Conservation (phyloP, 176 grass and related monocot species). For the Lolium perenne region DNA sequence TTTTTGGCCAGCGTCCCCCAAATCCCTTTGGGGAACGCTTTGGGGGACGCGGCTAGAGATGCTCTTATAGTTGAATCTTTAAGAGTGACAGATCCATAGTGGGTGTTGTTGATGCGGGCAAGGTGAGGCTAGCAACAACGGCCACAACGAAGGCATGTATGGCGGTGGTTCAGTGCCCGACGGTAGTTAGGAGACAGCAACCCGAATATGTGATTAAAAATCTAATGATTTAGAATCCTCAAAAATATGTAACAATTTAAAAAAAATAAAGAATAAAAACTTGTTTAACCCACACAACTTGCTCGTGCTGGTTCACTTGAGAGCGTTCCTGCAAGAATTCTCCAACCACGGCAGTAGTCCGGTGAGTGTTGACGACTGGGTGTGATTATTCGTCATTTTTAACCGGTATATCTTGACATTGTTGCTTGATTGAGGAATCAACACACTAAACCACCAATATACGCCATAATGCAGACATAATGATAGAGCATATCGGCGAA, state of each 20-base stretch:
- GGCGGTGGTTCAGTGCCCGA: too few relatives aligned
- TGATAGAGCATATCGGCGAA: not conserved
- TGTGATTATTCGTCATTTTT: not conserved
- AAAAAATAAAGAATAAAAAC: too few relatives aligned
- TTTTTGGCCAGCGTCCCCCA: too few relatives aligned
- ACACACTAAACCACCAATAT: not conserved
- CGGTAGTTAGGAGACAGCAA: too few relatives aligned
- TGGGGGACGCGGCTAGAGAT: too few relatives aligned
- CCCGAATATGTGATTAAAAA: too few relatives aligned
- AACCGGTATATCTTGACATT: not conserved
- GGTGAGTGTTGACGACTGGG: not conserved
- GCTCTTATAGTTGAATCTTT: too few relatives aligned
- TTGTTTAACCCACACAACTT: not conserved
- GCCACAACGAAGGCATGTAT: too few relatives aligned
- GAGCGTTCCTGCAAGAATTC: not conserved
- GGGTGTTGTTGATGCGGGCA: too few relatives aligned
- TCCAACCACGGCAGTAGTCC: not conserved
- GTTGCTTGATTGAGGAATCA: slow-evolving; percentile 5
- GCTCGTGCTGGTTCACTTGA: not conserved
- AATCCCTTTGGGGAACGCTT: too few relatives aligned
- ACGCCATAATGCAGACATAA: not conserved
- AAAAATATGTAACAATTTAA: not conserved
- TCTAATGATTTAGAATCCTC: not conserved
- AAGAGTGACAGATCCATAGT: too few relatives aligned
- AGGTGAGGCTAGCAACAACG: too few relatives aligned